A percentile compares a stretch with the other conserved stretches of the same genome.
These are phyloP conservation scores for Crithidia brevicula DNA, from an alignment of 208 protist species.

Conservation along the genomic window DNA sequence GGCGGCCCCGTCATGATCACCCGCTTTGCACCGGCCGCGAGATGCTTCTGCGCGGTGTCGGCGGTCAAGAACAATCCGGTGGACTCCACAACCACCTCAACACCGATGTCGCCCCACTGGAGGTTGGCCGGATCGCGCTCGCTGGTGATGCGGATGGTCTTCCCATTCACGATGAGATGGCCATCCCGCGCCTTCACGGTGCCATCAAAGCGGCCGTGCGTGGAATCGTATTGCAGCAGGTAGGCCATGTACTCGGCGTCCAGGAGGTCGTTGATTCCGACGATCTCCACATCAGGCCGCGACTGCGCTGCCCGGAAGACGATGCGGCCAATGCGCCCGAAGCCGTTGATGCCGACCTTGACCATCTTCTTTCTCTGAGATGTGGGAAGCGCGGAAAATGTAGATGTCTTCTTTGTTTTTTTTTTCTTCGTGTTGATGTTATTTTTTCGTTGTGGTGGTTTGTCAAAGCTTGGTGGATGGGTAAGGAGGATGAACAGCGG, in stretches of 20 bases:
- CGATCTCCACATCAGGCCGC: conserved; percentile 67
- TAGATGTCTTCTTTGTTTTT: too few species aligned
- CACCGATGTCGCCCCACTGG: conserved; percentile 93
- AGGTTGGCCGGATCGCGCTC: conserved; percentile 94
- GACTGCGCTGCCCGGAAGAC: conserved; percentile 88
- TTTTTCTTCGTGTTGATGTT: too few species aligned
- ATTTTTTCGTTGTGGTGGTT: too few species aligned
- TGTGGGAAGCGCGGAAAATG: too few species aligned
- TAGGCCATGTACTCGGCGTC: conserved; percentile 97
- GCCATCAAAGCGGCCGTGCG: conserved; percentile 94
- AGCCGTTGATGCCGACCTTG: conserved; percentile 98
- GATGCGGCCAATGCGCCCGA: conserved; percentile 98
- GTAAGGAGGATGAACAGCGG: too few species aligned
- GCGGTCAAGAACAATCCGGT: conserved; percentile 98
- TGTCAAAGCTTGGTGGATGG: too few species aligned
- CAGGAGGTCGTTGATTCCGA: conserved; percentile 85
- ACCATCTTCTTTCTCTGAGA: too few species aligned
- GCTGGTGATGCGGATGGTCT: conserved; percentile 80
- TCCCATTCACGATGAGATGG: conserved; percentile 82
- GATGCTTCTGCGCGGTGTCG: conserved; percentile 92
- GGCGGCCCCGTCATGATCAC: conserved; percentile 99
- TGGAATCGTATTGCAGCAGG: conserved; percentile 97
- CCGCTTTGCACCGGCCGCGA: conserved; percentile 97
- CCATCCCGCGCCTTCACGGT: conserved; percentile 70
- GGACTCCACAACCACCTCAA: conserved; percentile 98